Base-by-base conservation (phyloP, 2,329 filamentous ascomycete species). In the Coniochaeta ligniaria region DNA sequence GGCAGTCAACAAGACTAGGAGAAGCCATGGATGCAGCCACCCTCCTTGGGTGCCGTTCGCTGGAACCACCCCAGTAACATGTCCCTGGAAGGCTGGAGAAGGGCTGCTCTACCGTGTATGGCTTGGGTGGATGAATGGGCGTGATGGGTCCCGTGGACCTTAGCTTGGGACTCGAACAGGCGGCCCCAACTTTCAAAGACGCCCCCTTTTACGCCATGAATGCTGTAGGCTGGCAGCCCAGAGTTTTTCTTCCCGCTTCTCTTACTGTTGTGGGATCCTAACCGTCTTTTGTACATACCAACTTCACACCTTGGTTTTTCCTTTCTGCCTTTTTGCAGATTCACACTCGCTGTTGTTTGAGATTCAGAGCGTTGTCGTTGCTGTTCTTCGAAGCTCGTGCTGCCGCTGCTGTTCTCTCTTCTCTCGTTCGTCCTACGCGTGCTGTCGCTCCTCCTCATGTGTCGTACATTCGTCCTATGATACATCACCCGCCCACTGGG, bases 361-460 rank as follows among this genome's bases (percentile, higher is more conserved):
- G 47, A 28, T 52, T 28, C 22, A 31, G 24, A 52, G 26, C 47
- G 47, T 52, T 52, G 47, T 31, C 26, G 22, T 52, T 52, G 24
- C 47, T 52, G 47, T 52, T 4, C 26, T 28, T 28, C 31, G 38
- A 31, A 12, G 47, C 20, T 31, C 9, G 7, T 11, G 22, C 16
- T 31, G 22, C 24, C 16, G 20, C 26, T 31, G 28, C 47, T 52
- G 24, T 52, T 38, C 54, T 55, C 50, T 31, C 50, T 55, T 26
- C 50, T 6, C 31, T 57, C 54, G 54, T 57, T 57, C 54, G 2
- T 38, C 17, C 20, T 11, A 36, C 54, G 31, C 28, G 28, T 38
- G n/a, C 54, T 57, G 28, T 57, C 31, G 54, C 54, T 57, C 35
- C 54, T 57, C 31, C 54, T 57, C 31, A 57, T 57, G 54, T 57